phyloP scores from a whole-genome alignment of 768 basidiomycete genomes.

The Myochromella boudieri region DNA sequence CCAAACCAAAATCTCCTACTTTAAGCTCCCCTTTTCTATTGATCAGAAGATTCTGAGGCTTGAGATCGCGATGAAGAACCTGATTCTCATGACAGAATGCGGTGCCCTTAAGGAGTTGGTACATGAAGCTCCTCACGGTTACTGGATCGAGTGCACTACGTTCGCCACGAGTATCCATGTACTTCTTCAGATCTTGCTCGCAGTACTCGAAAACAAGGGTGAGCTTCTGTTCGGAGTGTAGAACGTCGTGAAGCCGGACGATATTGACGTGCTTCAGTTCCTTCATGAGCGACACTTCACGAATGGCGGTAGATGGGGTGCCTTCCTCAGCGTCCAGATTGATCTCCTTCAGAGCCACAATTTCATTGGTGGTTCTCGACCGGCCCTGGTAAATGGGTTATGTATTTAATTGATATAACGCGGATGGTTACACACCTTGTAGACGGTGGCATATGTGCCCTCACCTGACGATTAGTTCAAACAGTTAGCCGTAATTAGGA shows the following conservation, averaged over 20 bases:
- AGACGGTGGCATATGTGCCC: slow-evolving; percentile 97
- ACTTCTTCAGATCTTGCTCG: slow-evolving; percentile 98
- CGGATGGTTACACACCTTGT: slow-evolving; percentile 61
- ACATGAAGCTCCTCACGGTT: slow-evolving; percentile 97
- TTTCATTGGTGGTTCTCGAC: slow-evolving; percentile 96
- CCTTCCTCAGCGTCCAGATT: slow-evolving; percentile 99
- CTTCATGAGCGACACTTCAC: slow-evolving; percentile 99
- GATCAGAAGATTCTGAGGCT: slow-evolving; percentile 97
- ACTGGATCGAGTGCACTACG: slow-evolving; percentile 89
- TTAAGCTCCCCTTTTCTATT: slow-evolving; percentile 97
- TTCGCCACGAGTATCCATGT: slow-evolving; percentile 98
- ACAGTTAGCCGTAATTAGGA: slow-evolving; percentile 38
- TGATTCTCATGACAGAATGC: slow-evolving; percentile 99
- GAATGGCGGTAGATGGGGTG: slow-evolving; percentile 96
- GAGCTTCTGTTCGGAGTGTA: slow-evolving; percentile 97
- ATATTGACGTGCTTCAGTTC: slow-evolving; percentile 99
- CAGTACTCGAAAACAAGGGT: slow-evolving; percentile 98
- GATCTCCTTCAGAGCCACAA: slow-evolving; percentile 98
- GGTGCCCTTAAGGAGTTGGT: slow-evolving; percentile 94
- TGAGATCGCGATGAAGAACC: slow-evolving; percentile 95
- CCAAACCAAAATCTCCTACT: slow-evolving; percentile 96
- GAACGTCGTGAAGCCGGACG: slow-evolving; percentile 96
- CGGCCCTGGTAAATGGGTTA: slow-evolving; percentile 60
- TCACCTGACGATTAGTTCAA: slow-evolving; percentile 74
- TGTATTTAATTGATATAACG: background rate